Evolutionary conservation across 345 rosid genomes (phyloP).

Genomic region (Salix dunnii): DNA sequence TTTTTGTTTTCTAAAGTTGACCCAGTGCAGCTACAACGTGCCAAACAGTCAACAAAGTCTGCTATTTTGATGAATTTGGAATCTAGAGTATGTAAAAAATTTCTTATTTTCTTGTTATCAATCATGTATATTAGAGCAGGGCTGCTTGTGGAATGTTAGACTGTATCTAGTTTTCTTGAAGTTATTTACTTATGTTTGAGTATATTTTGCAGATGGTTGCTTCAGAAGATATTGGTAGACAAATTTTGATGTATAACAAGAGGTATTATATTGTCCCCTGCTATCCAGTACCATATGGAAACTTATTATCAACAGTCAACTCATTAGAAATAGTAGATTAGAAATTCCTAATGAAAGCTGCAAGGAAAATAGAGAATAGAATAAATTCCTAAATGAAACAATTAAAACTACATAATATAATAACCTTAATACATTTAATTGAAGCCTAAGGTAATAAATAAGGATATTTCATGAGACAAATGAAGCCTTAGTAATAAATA

Average conservation of each 20-base stretch:
- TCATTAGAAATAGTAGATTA: not conserved
- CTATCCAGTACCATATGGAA: not conserved
- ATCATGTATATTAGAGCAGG: not conserved
- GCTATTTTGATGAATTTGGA: slow-evolving; percentile 24
- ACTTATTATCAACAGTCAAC: not conserved
- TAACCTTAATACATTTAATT: not conserved
- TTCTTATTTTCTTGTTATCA: not conserved
- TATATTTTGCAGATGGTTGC: slow-evolving; percentile 45
- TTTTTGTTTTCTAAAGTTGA: slow-evolving; percentile 17
- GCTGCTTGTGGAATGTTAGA: not conserved
- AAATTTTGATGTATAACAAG: slow-evolving; percentile 71
- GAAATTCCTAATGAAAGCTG: not conserved
- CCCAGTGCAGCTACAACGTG: slow-evolving; percentile 19
- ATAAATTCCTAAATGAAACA: not conserved
- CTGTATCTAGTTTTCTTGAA: slow-evolving; percentile 3
- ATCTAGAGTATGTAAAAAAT: slow-evolving; percentile 17
- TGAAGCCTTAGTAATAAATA: no score
- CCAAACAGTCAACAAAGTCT: slow-evolving; percentile 12
- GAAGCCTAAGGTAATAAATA: no score
- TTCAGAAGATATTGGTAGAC: slow-evolving; percentile 79
- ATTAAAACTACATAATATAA: not conserved
- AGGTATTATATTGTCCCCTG: slow-evolving; percentile 44
- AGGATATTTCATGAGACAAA: no score
- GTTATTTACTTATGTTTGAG: not conserved
- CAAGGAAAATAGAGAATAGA: not conserved